Base-by-base conservation (phyloP, 2,329 filamentous ascomycete genomes). In the Sporothrix mexicana region DNA sequence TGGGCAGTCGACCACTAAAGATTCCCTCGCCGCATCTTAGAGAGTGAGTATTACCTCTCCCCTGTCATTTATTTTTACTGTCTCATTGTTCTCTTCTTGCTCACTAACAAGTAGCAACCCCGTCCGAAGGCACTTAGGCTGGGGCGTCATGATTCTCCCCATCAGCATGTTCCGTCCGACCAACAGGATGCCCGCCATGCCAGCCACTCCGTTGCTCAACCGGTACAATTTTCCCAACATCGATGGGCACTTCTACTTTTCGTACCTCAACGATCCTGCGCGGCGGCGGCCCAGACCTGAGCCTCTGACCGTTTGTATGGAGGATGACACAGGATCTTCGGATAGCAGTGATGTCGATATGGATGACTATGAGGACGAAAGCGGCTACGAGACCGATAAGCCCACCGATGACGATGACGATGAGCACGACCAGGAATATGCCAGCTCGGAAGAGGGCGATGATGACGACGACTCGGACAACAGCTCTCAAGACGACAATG, bases 111-210 rank as follows among this genome's bases (percentile, higher is more conserved):
- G 30, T 7, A 5, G 23, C n/a, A 17, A 17, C 4, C 2, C 2
- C 15, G 5, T 8, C 30, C 2, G 49, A 4, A 70, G 59, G 1
- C 30, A 47, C n/a, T 81, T 80, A 69, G 86, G 84, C 1, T 88
- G 86, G 86, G 85, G 86, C 7, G 81, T 87, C 10, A 77, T 87
- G 55, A 81, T 84, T 7, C 76, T 88, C 7, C 82, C 83, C 13
- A 36, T 17, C 4, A 45, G 57, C 15, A 68, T 30, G 17, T 59
- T 70, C 36, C 57, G 73, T 10, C 61, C 10, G 10, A 73, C 69
- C 36, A 67, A 23, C 5, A 68, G 17, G 8, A 70, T 61, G 70
- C 61, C 73, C 1, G 25, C 41, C 1, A 5, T 43, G 6, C 6
- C 45, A 4, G 49, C 41, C 25, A 51, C n/a, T 1, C 17, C 8